phyloP scores from a whole-genome alignment of 192 early-diverging fungal species.

The Coemansia sp. region DNA sequence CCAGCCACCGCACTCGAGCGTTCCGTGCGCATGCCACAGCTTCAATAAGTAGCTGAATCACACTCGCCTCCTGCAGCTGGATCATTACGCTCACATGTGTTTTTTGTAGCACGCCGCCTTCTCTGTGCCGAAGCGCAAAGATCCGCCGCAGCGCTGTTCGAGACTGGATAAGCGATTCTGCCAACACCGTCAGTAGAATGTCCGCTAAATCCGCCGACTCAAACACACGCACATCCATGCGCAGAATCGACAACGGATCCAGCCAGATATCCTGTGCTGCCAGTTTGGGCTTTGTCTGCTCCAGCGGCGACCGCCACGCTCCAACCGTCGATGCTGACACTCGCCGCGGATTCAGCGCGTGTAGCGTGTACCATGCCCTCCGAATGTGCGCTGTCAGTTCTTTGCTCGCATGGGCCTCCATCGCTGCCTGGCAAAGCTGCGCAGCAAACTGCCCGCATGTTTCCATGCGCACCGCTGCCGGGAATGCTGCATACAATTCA shows the following conservation, averaged over 20 bases:
- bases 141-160: slow-evolving; percentile 45
- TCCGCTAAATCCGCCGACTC: slow-evolving; percentile 44
- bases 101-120: slow-evolving; percentile 21
- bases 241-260: slow-evolving; percentile 60
- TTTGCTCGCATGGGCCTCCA: not conserved
- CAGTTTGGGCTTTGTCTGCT: slow-evolving; percentile 30
- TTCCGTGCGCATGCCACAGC: slow-evolving; percentile 10
- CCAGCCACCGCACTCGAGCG: slow-evolving; percentile 23
- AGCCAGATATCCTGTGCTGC: slow-evolving; percentile 55
- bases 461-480: slow-evolving; percentile 37
- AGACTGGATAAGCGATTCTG: slow-evolving; percentile 52
- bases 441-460: slow-evolving; percentile 29
- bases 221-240: slow-evolving; percentile 58
- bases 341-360: slow-evolving; percentile 36
- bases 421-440: slow-evolving; percentile 22
- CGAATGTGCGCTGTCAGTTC: slow-evolving; percentile 35
- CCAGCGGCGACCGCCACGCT: slow-evolving; percentile 28
- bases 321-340: slow-evolving; percentile 39
- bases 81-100: slow-evolving; percentile 54
- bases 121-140: slow-evolving; percentile 35
- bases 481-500: slow-evolving; percentile 21
- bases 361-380: slow-evolving; percentile 38
- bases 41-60: slow-evolving; percentile 60
- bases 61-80: slow-evolving; percentile 58
- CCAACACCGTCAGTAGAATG: slow-evolving; percentile 36